Percentiles rank a stretch among this genome's conserved stretches.
These are phyloP conservation scores for Ascochyta clinopodiicola DNA, from an alignment of 2,329 filamentous ascomycete genomes.

Conservation along the genomic window DNA sequence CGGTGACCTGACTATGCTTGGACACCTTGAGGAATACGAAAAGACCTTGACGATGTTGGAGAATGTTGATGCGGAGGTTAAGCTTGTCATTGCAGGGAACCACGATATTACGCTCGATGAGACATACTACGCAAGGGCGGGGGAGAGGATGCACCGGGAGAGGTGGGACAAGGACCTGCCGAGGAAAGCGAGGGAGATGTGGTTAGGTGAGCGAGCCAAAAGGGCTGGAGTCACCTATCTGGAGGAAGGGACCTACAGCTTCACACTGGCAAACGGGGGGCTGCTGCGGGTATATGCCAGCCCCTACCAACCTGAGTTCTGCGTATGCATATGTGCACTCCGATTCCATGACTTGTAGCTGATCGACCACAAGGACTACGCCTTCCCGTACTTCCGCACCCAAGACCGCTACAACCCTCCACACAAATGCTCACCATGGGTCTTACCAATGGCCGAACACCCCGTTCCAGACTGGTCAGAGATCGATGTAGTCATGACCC, in stretches of 20 bases:
- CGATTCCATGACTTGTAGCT: background rate
- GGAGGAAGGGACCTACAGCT: slow-evolving; percentile 60
- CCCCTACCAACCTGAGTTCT: slow-evolving; percentile 64
- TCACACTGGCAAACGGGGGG: slow-evolving; percentile 58
- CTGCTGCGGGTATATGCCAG: slow-evolving; percentile 59
- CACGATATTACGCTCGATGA: slow-evolving; percentile 66
- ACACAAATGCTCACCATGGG: slow-evolving; percentile 33
- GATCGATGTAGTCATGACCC: slow-evolving; percentile 66
- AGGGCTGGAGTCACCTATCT: slow-evolving; percentile 60
- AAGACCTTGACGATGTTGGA: slow-evolving; percentile 56
- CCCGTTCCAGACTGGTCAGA: slow-evolving; percentile 54
- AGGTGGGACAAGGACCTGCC: slow-evolving; percentile 29
- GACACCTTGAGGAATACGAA: slow-evolving; percentile 56
- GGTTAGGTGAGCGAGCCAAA: slow-evolving; percentile 53
- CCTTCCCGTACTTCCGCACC: slow-evolving; percentile 60
- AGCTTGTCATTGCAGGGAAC: slow-evolving; percentile 69
- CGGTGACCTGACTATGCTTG: slow-evolving; percentile 64
- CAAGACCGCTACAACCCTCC: slow-evolving; percentile 61
- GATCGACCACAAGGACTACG: slow-evolving; percentile 49
- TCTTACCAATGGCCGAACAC: slow-evolving; percentile 40
- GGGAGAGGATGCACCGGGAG: slow-evolving; percentile 34
- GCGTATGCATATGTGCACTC: slow-evolving; percentile 29
- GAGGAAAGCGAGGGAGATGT: slow-evolving; percentile 52
- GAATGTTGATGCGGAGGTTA: slow-evolving; percentile 60
- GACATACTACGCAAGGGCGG: slow-evolving; percentile 51